phyloP scores from a whole-genome alignment of 495 filamentous ascomycete genomes.

The Hypoxylon fuscum region DNA sequence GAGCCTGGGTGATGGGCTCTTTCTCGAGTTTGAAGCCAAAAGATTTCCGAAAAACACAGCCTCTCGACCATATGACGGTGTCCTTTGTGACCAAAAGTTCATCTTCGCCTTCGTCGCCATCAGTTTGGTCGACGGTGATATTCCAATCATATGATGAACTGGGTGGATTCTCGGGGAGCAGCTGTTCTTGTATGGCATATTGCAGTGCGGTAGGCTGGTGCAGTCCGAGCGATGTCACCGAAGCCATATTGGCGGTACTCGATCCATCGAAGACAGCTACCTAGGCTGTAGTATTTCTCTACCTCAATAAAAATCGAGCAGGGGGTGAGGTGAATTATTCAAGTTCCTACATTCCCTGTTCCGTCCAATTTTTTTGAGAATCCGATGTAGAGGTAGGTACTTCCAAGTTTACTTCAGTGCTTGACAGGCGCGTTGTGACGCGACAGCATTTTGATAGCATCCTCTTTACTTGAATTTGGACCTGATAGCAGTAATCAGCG shows the following conservation, averaged over 20 bases:
- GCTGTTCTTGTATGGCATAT: constrained; percentile 82
- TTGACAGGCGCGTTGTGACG: no score
- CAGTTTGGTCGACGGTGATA: constrained; percentile 55
- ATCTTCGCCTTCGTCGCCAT: constrained; percentile 67
- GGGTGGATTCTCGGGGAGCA: constrained; percentile 75
- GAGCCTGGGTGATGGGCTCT: constrained; percentile 81
- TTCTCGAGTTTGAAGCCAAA: constrained; percentile 89
- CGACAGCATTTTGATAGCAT: no score
- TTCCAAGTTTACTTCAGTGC: no score
- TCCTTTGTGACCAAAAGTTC: constrained; percentile 85
- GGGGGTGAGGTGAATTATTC: background rate
- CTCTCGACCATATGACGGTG: constrained; percentile 91
- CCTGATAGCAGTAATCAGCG: no score
- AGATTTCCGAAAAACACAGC: constrained; percentile 82
- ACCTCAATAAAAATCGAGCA: background rate
- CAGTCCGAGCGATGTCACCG: constrained; percentile 85
- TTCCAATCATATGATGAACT: constrained; percentile 78
- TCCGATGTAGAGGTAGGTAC: no score
- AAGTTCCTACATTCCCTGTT: no score
- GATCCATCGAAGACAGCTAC: constrained; percentile 33
- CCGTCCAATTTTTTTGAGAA: no score
- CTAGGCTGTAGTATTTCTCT: background rate
- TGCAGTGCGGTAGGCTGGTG: constrained; percentile 84
- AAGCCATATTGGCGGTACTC: constrained; percentile 70
- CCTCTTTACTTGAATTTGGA: no score